These are phyloP conservation scores for Mortierella sp. DNA, from an alignment of 371 early-diverging fungal genomes.

Conservation along the genomic window DNA sequence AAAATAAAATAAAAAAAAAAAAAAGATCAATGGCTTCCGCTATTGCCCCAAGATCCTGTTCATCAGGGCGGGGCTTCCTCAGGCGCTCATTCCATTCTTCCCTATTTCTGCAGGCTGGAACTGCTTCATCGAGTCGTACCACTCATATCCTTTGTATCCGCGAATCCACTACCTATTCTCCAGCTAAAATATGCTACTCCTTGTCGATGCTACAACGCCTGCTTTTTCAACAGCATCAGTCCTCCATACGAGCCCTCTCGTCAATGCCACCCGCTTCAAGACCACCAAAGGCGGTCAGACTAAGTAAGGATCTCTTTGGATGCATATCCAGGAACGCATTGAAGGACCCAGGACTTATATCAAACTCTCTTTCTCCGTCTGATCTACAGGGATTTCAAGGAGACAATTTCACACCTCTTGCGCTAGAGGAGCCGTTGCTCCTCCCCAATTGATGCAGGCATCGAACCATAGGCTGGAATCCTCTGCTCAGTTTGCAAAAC, in stretches of 20 bases:
- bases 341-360: not conserved
- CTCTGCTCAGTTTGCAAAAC: not conserved
- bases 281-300: not conserved
- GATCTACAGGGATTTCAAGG: conserved; percentile 8
- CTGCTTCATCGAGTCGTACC: too few relatives aligned
- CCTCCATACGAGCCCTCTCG: not conserved
- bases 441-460: not conserved
- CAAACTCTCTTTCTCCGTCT: not conserved
- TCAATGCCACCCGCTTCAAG: not conserved
- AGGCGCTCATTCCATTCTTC: not conserved
- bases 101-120: too few relatives aligned
- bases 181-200: not conserved
- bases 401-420: conserved; percentile 8
- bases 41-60: conserved; percentile 28
- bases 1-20: too few relatives aligned
- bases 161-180: not conserved
- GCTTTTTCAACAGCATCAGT: not conserved
- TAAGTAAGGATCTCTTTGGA: conserved; percentile 4
- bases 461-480: not conserved
- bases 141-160: not conserved
- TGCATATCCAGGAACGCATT: not conserved
- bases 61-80: conserved; percentile 22
- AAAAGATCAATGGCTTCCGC: conserved; percentile 35
- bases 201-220: conserved; percentile 11
- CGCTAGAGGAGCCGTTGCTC: not conserved